Conservation (phyloP, 768 basidiomycete genomes). For the Leucocoprinus birnbaumii region DNA sequence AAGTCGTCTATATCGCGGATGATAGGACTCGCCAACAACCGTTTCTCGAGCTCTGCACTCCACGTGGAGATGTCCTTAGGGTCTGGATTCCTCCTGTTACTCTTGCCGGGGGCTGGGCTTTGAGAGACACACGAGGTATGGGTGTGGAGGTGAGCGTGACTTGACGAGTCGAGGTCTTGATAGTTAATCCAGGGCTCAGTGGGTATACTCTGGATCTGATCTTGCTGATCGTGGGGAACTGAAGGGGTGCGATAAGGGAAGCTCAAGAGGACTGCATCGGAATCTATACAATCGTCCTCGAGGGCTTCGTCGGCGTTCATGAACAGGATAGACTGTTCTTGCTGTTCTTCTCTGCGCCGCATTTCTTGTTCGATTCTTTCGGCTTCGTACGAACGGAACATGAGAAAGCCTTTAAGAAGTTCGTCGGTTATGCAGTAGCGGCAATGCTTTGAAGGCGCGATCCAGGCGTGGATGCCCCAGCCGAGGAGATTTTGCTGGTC, state of each 20-base stretch:
- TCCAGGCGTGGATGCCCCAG: slow-evolving; percentile 11
- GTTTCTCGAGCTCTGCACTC: slow-evolving; percentile 6
- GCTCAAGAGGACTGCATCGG: slow-evolving; percentile 7
- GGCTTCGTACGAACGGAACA: not conserved
- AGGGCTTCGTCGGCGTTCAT: not conserved
- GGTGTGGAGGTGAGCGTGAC: not conserved
- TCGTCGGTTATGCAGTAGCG: slow-evolving; percentile 3
- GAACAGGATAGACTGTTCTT: not conserved
- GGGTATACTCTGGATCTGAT: not conserved
- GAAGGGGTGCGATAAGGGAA: slow-evolving; percentile 7
- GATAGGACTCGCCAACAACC: not conserved
- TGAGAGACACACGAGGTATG: not conserved
- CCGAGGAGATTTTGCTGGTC: slow-evolving; percentile 5
- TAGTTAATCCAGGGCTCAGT: slow-evolving; percentile 7
- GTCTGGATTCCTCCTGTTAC: not conserved
- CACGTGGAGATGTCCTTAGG: not conserved
- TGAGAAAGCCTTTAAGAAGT: slow-evolving; percentile 1
- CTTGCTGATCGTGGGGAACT: not conserved
- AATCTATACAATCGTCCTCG: not conserved
- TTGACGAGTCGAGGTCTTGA: not conserved
- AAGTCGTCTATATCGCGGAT: slow-evolving; percentile 5
- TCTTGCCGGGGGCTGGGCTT: not conserved
- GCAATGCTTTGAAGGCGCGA: slow-evolving; percentile 5
- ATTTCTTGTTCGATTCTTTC: not conserved
- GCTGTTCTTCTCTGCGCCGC: not conserved